Evolutionary conservation across 1,139 yeast species (phyloP), one percentile per base, ranked within the genome.

Genomic region (Hemisphaericaspora subhashii): DNA sequence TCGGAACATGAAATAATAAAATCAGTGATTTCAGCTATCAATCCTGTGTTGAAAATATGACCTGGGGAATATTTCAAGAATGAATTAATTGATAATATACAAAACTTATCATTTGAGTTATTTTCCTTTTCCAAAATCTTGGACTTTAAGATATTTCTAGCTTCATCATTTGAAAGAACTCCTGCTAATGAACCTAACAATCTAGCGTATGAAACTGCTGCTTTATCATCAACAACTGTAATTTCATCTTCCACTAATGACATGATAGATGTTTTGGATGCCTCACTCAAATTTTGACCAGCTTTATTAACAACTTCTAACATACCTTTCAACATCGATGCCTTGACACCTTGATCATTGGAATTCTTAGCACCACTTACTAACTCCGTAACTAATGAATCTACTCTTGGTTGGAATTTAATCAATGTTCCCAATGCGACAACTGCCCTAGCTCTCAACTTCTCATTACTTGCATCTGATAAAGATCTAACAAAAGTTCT

Each of bases 401-500:
- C 98, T 44, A 92, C 92, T 58, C 97, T 79, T 8, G 98, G 92
- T 62, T 90, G 98, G 57, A 86, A 81, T 51, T 83, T 84, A 54
- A 92, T 86, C 56, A 92, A 74, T 7, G 90, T 81, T 38, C 96
- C 95, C 50, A 92, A 70, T 0, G 97, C 98, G 51, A 74, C 77
- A 27, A 95, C 97, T n/a, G 98, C 96, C 47, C 95, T 78, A 4
- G 81, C 63, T 53, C 98, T 77, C 54, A 92, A 72, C 6, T 77
- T 66, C 43, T 84, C 95, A 54, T 83, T 86, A 1, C 73, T 56
- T 3, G 85, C 73, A 64, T 92, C 98, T 35, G 88, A 77, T 47
- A 94, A 72, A 1, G 96, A 86, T 60, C 95, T 86, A 34, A 94
- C 95, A 68, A 92, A 94, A 1, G 98, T 94, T 62, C 99, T 79